A percentile compares a stretch with the other conserved stretches of the same genome.
Conservation (phyloP, 192 early-diverging fungal genomes). For the Backusella macrospora region DNA sequence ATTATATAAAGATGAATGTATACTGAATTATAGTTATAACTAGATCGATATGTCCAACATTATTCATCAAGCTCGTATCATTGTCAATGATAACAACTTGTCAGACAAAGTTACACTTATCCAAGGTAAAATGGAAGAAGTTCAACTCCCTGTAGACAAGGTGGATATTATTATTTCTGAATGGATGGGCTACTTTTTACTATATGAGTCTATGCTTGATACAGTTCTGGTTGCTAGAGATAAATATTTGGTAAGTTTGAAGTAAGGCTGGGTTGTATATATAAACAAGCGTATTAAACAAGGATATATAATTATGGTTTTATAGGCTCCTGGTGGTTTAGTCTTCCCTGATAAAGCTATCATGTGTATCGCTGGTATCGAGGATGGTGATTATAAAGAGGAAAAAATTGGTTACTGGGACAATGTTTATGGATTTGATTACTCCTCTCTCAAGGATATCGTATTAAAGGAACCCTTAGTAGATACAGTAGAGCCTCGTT, state of each 20-base stretch:
- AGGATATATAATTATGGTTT: no score
- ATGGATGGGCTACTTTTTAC: constrained; percentile 99
- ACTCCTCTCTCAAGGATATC: constrained; percentile 88
- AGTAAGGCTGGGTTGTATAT: not conserved
- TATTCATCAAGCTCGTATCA: constrained; percentile 92
- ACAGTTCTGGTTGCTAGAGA: constrained; percentile 98
- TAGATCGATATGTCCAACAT: constrained; percentile 95
- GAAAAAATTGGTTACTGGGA: constrained; percentile 69
- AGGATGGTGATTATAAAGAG: constrained; percentile 85
- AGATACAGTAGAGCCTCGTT: constrained; percentile 90
- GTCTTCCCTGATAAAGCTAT: constrained; percentile 88
- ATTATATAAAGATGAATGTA: not conserved
- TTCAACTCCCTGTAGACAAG: constrained; percentile 88
- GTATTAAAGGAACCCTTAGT: constrained; percentile 92
- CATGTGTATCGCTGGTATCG: constrained; percentile 88
- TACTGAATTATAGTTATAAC: not conserved
- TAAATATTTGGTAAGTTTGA: constrained; percentile 67
- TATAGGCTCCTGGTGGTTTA: constrained; percentile 75
- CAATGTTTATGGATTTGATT: constrained; percentile 96
- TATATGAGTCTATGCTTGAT: constrained; percentile 99
- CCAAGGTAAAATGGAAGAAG: constrained; percentile 98
- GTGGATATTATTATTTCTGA: constrained; percentile 99
- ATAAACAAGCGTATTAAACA: no score
- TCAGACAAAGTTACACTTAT: constrained; percentile 86
- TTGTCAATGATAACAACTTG: constrained; percentile 94